Conservation (phyloP, 2,329 filamentous ascomycete genomes). For the Alternaria postmessia region DNA sequence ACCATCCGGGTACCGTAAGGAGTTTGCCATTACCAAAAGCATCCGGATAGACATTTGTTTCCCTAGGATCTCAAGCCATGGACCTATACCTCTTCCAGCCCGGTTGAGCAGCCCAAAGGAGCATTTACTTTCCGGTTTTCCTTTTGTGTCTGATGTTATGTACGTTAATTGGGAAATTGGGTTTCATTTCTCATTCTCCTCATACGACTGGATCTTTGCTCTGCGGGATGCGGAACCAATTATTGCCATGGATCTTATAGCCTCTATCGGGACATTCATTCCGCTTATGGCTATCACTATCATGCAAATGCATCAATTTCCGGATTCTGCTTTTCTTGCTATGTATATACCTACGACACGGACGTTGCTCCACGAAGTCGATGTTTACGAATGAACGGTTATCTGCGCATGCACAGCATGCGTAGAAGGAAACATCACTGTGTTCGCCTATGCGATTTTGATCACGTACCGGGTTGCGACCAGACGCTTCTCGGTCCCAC, state of each 20-base stretch:
- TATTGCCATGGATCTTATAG: conserved; percentile 14
- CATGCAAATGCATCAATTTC: conserved; percentile 14
- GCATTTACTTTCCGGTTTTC: conserved; percentile 22
- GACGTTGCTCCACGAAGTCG: conserved; percentile 24
- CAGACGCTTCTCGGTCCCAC: neutral
- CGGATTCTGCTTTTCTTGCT: conserved; percentile 29
- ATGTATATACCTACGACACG: conserved; percentile 47
- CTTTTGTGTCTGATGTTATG: conserved; percentile 23
- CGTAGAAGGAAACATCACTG: conserved; percentile 7
- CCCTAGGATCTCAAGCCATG: conserved; percentile 27
- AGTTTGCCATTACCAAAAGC: conserved; percentile 36
- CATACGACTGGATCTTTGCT: conserved; percentile 11
- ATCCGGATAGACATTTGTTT: conserved; percentile 34
- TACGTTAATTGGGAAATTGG: conserved; percentile 26
- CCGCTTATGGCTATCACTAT: conserved; percentile 14
- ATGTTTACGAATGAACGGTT: conserved; percentile 47
- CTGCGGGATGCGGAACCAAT: conserved; percentile 13
- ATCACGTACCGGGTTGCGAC: neutral
- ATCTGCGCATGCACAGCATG: conserved; percentile 42
- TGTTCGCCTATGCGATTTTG: neutral
- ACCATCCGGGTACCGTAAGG: conserved; percentile 33
- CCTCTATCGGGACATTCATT: conserved; percentile 13
- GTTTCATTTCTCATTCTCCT: conserved; percentile 20
- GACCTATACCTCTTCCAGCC: conserved; percentile 18
- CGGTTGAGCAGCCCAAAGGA: conserved; percentile 22